Conservation (phyloP, 106 monocot species). For the Platanthera guangdongensis region DNA sequence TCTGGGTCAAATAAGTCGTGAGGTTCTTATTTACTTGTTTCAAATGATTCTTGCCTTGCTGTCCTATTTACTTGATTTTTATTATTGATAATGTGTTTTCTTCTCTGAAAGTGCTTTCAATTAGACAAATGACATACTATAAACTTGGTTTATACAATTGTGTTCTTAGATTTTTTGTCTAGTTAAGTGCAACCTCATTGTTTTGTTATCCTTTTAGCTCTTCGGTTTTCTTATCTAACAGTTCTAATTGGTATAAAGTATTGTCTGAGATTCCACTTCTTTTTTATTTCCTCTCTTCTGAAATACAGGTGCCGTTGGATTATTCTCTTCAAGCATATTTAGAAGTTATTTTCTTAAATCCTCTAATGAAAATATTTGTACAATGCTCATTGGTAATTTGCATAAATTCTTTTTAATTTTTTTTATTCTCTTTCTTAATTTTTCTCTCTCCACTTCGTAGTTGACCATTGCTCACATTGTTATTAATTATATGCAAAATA, state of each 20-base stretch:
- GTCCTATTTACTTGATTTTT: not conserved
- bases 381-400: conserved; percentile 57
- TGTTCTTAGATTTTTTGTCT: too few relatives aligned
- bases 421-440: not conserved
- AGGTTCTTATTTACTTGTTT: conserved; percentile 26
- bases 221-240: not conserved
- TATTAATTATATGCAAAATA: not conserved
- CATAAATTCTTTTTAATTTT: not conserved
- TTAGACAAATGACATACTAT: not conserved
- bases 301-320: conserved; percentile 61
- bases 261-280: not conserved
- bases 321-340: conserved; percentile 73
- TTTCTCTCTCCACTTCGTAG: not conserved
- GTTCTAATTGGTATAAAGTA: not conserved
- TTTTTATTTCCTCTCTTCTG: not conserved
- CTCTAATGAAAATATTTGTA: conserved; percentile 64
- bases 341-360: conserved; percentile 70
- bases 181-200: too few relatives aligned
- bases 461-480: not conserved
- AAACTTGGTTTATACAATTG: not conserved
- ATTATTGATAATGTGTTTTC: not conserved
- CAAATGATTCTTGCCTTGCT: not conserved
- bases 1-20: conserved; percentile 53
- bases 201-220: too few relatives aligned
- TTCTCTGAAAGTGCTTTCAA: not conserved